Conservation (phyloP, 108 stramenopile species). For the Nitzschia putrida region DNA sequence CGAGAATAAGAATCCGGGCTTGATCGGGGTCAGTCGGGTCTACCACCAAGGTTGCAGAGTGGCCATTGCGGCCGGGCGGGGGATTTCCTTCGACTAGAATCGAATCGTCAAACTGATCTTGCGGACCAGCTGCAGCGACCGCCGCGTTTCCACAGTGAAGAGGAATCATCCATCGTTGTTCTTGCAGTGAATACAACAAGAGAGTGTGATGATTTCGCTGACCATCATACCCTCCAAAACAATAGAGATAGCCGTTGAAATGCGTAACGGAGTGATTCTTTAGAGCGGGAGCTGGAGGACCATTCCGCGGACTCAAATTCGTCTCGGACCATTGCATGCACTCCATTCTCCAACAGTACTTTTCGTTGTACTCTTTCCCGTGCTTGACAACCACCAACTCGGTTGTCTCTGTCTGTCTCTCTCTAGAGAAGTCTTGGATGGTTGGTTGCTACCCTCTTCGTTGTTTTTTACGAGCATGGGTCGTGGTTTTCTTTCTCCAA, state of each 20-base stretch:
- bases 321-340: conserved; percentile 48
- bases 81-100: conserved; percentile 53
- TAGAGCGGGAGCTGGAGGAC: conserved; percentile 58
- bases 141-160: conserved; percentile 22
- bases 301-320: conserved; percentile 10
- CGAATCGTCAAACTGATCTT: conserved; percentile 8
- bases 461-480: too few species aligned
- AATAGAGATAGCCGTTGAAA: conserved; percentile 74
- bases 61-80: conserved; percentile 92
- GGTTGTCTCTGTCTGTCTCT: too few species aligned
- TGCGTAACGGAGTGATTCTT: conserved; percentile 85
- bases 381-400: too few species aligned
- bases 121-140: background rate
- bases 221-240: conserved; percentile 95
- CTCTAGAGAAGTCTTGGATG: too few species aligned
- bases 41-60: conserved; percentile 87
- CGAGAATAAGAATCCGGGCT: conserved; percentile 86
- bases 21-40: conserved; percentile 51
- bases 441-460: too few species aligned
- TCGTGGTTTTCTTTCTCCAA: too few species aligned
- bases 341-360: conserved; percentile 16
- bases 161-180: conserved; percentile 71
- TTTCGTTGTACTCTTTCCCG: too few species aligned
- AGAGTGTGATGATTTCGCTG: conserved; percentile 83
- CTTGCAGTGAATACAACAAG: conserved; percentile 66